Base-by-base conservation (phyloP, 345 rosid genomes). In the Gynandropsis gynandra region DNA sequence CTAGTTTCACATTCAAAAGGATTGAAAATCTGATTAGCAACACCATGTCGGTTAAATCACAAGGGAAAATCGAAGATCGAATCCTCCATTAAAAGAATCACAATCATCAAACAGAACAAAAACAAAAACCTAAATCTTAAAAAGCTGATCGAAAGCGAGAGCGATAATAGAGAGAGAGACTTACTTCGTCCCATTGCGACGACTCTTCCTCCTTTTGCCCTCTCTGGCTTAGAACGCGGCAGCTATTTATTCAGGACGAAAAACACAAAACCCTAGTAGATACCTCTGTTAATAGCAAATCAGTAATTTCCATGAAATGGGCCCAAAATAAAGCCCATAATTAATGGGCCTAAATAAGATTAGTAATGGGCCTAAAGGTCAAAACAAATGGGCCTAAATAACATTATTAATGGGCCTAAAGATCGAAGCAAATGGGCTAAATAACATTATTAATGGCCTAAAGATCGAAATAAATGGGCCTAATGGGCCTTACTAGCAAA, bases 151-250 rank as follows among this genome's bases (percentile, higher is more conserved):
- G 3, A 45, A 10, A 45, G 19, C 9, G 19, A 42, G 5, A 54
- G n/a, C 10, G 10, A 24, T 6, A n/a, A 54, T 35, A 41, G 58
- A 43, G 17, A 0, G 37, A 47, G 16, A 37, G 24, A 56, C 81
- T 68, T 49, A 77, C 82, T 74, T 46, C 82, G 64, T 40, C 82
- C 82, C 82, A 77, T 77, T 67, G 65, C 82, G 69, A 8, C 10
- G n/a, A n/a, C n/a, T n/a, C n/a, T n/a, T 10, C 56, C 32, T 17
- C 43, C 4, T 4, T 46, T 18, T 42, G 16, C 42, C 16, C 45
- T 10, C 50, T 52, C 13, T 0, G 58, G n/a, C 44, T 10, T 17
- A 39, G 31, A 27, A 39, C 54, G 46, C 40, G 64, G 70, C 69
- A 43, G 50, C 59, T 43, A 24, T 24, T 24, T 24, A 5, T 24